Evolutionary conservation across 495 filamentous ascomycete genomes (phyloP).

Genomic region (Xylaria sp.): DNA sequence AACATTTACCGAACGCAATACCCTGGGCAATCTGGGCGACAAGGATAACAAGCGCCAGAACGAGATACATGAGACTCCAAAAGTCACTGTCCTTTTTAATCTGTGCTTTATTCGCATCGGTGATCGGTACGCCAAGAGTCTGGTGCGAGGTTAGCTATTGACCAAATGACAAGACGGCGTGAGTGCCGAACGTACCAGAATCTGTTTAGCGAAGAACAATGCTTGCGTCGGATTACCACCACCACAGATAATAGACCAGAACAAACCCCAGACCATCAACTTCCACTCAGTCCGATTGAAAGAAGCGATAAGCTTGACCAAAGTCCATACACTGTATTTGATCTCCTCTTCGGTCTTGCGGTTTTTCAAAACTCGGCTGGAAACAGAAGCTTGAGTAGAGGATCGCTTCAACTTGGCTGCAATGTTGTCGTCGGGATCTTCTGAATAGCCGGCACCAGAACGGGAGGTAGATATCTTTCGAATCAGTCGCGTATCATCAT

Average conservation of each 20-base stretch:
- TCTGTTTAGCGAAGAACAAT: conserved; percentile 89
- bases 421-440: conserved; percentile 68
- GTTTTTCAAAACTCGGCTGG: conserved; percentile 70
- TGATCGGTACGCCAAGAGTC: conserved; percentile 47
- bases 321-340: conserved; percentile 77
- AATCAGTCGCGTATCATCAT: conserved; percentile 55
- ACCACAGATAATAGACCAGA: conserved; percentile 82
- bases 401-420: conserved; percentile 63
- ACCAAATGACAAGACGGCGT: background rate
- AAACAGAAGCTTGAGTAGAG: conserved; percentile 71
- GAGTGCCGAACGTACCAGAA: conserved; percentile 57
- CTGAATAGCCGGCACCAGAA: conserved; percentile 16
- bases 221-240: conserved; percentile 85
- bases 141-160: conserved; percentile 33
- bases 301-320: conserved; percentile 81
- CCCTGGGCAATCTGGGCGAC: conserved; percentile 73
- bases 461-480: conserved; percentile 52
- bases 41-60: conserved; percentile 83
- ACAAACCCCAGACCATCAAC: conserved; percentile 77
- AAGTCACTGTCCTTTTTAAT: conserved; percentile 78
- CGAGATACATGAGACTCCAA: conserved; percentile 93
- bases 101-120: conserved; percentile 39
- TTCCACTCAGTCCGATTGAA: conserved; percentile 82
- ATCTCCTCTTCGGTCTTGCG: conserved; percentile 52
- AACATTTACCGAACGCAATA: conserved; percentile 80